Evolutionary conservation across 2,329 filamentous ascomycete species (phyloP).

Genomic region (Penicillium expansum): DNA sequence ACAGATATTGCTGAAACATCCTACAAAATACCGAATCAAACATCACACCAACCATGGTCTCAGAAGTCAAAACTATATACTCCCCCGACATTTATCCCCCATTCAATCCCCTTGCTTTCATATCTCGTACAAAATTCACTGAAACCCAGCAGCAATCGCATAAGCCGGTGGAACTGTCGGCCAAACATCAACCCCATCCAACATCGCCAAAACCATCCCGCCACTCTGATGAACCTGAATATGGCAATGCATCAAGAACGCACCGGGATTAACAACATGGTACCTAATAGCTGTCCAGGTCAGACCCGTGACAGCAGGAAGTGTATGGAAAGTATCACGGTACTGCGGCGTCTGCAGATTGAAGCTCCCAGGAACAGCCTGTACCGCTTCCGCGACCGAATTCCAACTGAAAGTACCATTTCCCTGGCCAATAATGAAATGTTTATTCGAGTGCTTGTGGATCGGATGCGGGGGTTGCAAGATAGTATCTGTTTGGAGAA

Average conservation of each 20-base stretch:
- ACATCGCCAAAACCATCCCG: constrained; percentile 50
- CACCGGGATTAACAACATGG: constrained; percentile 48
- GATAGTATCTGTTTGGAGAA: constrained; percentile 44
- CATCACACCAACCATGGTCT: neutral
- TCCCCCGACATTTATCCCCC: neutral
- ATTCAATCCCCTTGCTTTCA: neutral
- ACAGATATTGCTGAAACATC: neutral
- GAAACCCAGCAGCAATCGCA: constrained; percentile 17
- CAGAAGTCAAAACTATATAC: neutral
- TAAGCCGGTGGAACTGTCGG: constrained; percentile 20
- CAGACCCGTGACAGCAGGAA: constrained; percentile 28
- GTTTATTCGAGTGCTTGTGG: constrained; percentile 65
- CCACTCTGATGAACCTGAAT: constrained; percentile 51
- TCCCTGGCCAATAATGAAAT: constrained; percentile 57
- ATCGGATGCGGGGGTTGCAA: constrained; percentile 59
- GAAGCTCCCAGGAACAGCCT: constrained; percentile 51
- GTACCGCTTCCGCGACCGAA: constrained; percentile 54
- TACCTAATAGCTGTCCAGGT: constrained; percentile 49
- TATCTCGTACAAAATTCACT: neutral
- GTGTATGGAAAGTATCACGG: constrained; percentile 51
- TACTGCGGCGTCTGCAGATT: constrained; percentile 58
- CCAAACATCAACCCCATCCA: constrained; percentile 52
- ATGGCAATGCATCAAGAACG: constrained; percentile 54
- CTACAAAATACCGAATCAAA: neutral
- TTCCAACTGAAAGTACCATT: constrained; percentile 51